Conservation (phyloP, 768 basidiomycete species). For the Steccherinum ochraceum region DNA sequence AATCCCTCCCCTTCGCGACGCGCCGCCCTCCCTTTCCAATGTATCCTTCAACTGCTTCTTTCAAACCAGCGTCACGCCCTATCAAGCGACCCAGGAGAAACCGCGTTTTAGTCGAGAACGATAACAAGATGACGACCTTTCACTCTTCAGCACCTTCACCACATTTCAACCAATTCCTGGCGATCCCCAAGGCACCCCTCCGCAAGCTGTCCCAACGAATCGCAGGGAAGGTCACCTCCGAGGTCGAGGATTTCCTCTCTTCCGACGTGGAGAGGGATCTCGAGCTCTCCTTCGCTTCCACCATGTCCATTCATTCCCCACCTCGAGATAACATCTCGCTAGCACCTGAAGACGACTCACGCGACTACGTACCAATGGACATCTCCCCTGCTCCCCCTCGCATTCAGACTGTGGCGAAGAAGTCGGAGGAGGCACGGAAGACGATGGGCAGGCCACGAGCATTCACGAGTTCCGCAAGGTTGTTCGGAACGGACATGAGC, state of each 20-base stretch:
- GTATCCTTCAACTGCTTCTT: background rate
- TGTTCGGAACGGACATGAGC: constrained; percentile 73
- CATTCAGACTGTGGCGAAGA: constrained; percentile 13
- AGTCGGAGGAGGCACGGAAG: constrained; percentile 20
- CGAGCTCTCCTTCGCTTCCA: constrained; percentile 79
- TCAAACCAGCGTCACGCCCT: background rate
- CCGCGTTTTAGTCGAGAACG: constrained; percentile 10
- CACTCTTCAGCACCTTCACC: constrained; percentile 26
- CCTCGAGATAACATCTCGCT: constrained; percentile 41
- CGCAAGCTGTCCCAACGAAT: constrained; percentile 40
- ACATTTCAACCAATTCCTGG: constrained; percentile 39
- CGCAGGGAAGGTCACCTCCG: constrained; percentile 25
- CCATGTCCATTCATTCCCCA: constrained; percentile 74
- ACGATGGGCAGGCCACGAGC: constrained; percentile 48
- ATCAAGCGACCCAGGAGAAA: background rate
- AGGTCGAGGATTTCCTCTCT: constrained; percentile 60
- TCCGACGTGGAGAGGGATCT: constrained; percentile 76
- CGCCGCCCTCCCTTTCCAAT: background rate
- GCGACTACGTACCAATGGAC: constrained; percentile 65
- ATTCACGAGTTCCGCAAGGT: constrained; percentile 55
- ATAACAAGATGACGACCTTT: constrained; percentile 52
- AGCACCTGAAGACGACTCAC: constrained; percentile 36
- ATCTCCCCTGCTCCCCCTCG: constrained; percentile 57
- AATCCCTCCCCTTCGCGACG: background rate
- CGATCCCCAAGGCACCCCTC: constrained; percentile 32